phyloP scores from a whole-genome alignment of 192 early-diverging fungal species.

The Jimgerdemannia lactiflua region DNA sequence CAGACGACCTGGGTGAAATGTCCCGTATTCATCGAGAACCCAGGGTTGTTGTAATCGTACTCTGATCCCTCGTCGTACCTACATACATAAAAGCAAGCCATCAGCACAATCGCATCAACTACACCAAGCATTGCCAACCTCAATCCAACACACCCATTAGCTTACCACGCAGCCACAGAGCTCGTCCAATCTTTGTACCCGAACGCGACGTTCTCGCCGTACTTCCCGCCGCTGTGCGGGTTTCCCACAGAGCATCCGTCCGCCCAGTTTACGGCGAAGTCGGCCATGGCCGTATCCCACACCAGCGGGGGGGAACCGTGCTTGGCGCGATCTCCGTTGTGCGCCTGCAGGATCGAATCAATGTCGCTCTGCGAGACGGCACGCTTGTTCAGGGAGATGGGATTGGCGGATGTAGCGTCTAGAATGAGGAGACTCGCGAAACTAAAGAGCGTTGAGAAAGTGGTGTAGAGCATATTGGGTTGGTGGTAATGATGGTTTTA shows the following conservation, averaged over 20 bases:
- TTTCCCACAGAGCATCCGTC: conserved; percentile 28
- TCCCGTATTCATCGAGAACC: conserved; percentile 33
- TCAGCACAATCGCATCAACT: too few species aligned
- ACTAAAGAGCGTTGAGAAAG: too few species aligned
- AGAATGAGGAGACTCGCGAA: too few species aligned
- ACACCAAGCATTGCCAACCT: too few species aligned
- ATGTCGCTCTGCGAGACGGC: too few species aligned
- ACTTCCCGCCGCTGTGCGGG: conserved; percentile 27
- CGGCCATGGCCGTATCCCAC: conserved; percentile 34
- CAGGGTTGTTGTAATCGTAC: conserved; percentile 41
- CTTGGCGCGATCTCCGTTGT: conserved; percentile 37
- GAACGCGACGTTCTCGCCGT: conserved; percentile 46
- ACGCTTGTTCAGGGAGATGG: too few species aligned
- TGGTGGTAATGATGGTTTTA: too few species aligned
- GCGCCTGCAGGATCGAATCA: conserved; percentile 19
- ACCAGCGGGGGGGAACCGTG: conserved; percentile 35
- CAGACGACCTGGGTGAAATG: conserved; percentile 48
- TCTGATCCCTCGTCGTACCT: conserved; percentile 27
- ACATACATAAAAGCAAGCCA: too few species aligned
- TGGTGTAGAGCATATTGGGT: too few species aligned
- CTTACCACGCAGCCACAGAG: conserved; percentile 32
- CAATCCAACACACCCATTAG: too few species aligned
- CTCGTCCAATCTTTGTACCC: conserved; percentile 36
- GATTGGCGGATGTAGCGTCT: too few species aligned
- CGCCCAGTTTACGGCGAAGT: conserved; percentile 32